Conservation (phyloP, 2,329 filamentous ascomycete species). For the Beauveria rudraprayagi region DNA sequence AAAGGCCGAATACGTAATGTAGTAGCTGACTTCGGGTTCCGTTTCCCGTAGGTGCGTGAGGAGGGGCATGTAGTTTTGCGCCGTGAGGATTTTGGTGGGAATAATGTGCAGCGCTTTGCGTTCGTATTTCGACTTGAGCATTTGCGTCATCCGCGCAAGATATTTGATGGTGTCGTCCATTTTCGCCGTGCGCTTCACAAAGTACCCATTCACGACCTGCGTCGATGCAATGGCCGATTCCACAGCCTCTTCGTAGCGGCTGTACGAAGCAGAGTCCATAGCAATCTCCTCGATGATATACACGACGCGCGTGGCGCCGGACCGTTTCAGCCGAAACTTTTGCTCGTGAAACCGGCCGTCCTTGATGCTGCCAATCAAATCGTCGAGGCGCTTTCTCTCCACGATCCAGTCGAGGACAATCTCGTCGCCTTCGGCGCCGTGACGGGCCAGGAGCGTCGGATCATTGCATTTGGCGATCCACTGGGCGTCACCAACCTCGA, state of each 20-base stretch:
- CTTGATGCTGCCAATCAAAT: slow-evolving; percentile 72
- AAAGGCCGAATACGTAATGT: slow-evolving; percentile 65
- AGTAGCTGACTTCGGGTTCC: slow-evolving; percentile 42
- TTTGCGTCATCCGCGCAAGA: slow-evolving; percentile 60
- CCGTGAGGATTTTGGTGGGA: slow-evolving; percentile 54
- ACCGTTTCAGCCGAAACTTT: slow-evolving; percentile 68
- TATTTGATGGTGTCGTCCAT: slow-evolving; percentile 75
- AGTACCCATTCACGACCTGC: slow-evolving; percentile 71
- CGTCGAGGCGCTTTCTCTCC: slow-evolving; percentile 73
- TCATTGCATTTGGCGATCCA: slow-evolving; percentile 72
- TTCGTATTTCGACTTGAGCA: slow-evolving; percentile 60
- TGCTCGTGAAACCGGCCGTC: slow-evolving; percentile 79
- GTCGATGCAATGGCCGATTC: slow-evolving; percentile 67
- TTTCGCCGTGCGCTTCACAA: slow-evolving; percentile 66
- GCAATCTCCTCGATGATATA: slow-evolving; percentile 71
- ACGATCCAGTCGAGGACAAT: slow-evolving; percentile 73
- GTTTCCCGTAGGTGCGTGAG: slow-evolving; percentile 49
- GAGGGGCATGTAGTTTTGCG: slow-evolving; percentile 57
- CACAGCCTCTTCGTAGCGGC: slow-evolving; percentile 58
- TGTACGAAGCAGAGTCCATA: slow-evolving; percentile 44
- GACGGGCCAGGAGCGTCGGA: slow-evolving; percentile 42
- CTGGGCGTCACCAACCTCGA: slow-evolving; percentile 67
- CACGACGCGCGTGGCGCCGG: slow-evolving; percentile 66
- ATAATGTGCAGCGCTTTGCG: slow-evolving; percentile 51
- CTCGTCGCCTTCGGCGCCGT: slow-evolving; percentile 58